A percentile compares a stretch with the other conserved stretches of the same genome.
Conservation (phyloP, 306 rosid genomes). For the Abrus precatorius region DNA sequence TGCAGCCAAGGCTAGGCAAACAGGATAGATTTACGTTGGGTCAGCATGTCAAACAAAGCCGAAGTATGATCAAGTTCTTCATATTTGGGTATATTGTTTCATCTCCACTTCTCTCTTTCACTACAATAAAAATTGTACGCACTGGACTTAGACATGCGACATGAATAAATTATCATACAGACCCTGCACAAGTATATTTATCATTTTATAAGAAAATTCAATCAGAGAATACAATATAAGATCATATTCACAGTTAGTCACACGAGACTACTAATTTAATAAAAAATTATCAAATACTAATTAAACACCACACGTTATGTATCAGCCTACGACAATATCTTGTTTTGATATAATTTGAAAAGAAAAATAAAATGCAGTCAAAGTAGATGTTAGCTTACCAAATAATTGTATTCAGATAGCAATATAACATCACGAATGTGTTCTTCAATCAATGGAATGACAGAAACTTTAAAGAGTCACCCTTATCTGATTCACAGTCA, state of each 20-base stretch:
- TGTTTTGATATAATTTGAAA: not conserved
- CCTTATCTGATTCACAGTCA: slow-evolving; percentile 59
- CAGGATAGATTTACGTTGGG: not conserved
- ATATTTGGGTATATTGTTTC: not conserved
- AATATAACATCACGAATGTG: slow-evolving; percentile 55
- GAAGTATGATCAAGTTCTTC: not conserved
- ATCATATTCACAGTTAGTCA: slow-evolving; percentile 11
- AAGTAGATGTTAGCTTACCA: slow-evolving; percentile 36
- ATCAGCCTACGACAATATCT: not conserved
- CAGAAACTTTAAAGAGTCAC: slow-evolving; percentile 47
- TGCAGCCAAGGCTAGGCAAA: not conserved
- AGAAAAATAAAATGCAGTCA: not conserved
- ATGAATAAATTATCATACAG: not conserved
- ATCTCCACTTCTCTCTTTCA: not conserved
- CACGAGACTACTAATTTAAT: not conserved
- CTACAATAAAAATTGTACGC: not conserved
- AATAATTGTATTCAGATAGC: slow-evolving; percentile 30
- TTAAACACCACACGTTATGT: not conserved
- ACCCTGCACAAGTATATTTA: slow-evolving; percentile 14
- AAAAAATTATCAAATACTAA: slow-evolving; percentile 4
- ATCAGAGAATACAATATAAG: not conserved
- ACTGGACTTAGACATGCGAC: not conserved
- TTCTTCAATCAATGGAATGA: slow-evolving; percentile 50
- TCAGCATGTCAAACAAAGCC: not conserved
- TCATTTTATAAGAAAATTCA: slow-evolving; percentile 16